These are phyloP conservation scores for Phytophthora meadii DNA, from an alignment of 352 stramenopile species.

Conservation along the genomic window DNA sequence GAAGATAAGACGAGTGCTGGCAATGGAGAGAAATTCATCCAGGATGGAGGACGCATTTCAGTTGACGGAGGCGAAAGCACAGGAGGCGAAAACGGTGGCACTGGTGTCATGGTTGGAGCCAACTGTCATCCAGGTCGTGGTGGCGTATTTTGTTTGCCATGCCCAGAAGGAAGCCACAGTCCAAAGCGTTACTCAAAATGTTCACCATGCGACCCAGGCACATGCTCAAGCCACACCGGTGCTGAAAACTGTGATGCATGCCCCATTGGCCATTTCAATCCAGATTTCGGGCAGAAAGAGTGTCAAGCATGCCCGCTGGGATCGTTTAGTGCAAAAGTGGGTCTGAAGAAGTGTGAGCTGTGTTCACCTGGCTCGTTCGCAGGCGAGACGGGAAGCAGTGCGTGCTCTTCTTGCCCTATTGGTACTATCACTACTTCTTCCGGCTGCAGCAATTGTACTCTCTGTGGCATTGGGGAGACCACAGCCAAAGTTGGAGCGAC, in stretches of 20 bases:
- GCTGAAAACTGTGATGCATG: slow-evolving; percentile 61
- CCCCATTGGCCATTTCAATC: slow-evolving; percentile 63
- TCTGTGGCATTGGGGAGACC: slow-evolving; percentile 82
- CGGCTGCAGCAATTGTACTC: slow-evolving; percentile 63
- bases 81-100: slow-evolving; percentile 63
- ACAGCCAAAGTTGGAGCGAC: slow-evolving; percentile 58
- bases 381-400: slow-evolving; percentile 43
- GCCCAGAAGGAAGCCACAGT: slow-evolving; percentile 70
- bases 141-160: slow-evolving; percentile 72
- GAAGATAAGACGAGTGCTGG: slow-evolving; percentile 25
- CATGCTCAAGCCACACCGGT: slow-evolving; percentile 57
- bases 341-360: slow-evolving; percentile 61
- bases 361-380: slow-evolving; percentile 71
- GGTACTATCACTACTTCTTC: slow-evolving; percentile 62
- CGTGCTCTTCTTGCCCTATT: slow-evolving; percentile 62
- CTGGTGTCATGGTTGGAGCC: slow-evolving; percentile 52
- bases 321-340: slow-evolving; percentile 50
- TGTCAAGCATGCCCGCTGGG: slow-evolving; percentile 71
- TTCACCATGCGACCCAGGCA: slow-evolving; percentile 72
- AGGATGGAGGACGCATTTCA: slow-evolving; percentile 57
- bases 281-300: slow-evolving; percentile 70
- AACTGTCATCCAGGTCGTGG: slow-evolving; percentile 77
- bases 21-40: slow-evolving; percentile 63
- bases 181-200: slow-evolving; percentile 64
- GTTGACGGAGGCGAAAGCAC: slow-evolving; percentile 56